Evolutionary conservation across 805 yeast species (phyloP).

Genomic region (Sungouiozyma intestinalis): DNA sequence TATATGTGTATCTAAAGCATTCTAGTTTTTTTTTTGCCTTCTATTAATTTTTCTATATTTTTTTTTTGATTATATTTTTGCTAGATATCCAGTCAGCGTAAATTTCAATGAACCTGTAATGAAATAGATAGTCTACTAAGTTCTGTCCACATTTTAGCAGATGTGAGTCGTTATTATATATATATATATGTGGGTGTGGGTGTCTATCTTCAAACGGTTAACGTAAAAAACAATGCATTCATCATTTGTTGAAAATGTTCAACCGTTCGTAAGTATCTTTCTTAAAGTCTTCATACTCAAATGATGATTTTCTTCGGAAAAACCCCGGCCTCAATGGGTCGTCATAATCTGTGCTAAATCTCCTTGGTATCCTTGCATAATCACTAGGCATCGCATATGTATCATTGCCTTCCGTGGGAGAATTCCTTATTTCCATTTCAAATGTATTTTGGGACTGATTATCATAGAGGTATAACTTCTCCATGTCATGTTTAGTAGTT

Average conservation of each 20-base stretch:
- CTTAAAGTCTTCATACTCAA: conserved; percentile 25
- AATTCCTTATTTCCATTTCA: conserved; percentile 10
- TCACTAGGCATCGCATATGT: background rate
- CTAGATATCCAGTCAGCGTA: too few relatives aligned
- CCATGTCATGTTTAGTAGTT: conserved; percentile 10
- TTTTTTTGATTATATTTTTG: too few relatives aligned
- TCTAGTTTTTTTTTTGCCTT: too few relatives aligned
- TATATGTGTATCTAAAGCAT: background rate
- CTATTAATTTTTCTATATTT: too few relatives aligned
- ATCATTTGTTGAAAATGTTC: conserved; percentile 16
- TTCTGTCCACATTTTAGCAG: too few relatives aligned
- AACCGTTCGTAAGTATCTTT: conserved; percentile 23
- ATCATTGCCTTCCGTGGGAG: conserved; percentile 1
- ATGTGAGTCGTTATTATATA: too few relatives aligned
- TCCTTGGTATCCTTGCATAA: background rate
- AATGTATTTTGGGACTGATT: background rate
- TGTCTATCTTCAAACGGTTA: too few relatives aligned
- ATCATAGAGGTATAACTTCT: conserved; percentile 5
- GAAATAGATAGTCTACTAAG: too few relatives aligned
- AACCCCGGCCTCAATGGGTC: conserved; percentile 2
- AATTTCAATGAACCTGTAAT: too few relatives aligned
- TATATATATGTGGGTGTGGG: too few relatives aligned
- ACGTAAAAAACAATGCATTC: too few relatives aligned
- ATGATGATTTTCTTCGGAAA: conserved; percentile 18
- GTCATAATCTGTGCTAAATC: background rate